Evolutionary conservation across 2,329 filamentous ascomycete species (phyloP), one percentile per base, ranked within the genome.

Genomic region (Capronia coronata): DNA sequence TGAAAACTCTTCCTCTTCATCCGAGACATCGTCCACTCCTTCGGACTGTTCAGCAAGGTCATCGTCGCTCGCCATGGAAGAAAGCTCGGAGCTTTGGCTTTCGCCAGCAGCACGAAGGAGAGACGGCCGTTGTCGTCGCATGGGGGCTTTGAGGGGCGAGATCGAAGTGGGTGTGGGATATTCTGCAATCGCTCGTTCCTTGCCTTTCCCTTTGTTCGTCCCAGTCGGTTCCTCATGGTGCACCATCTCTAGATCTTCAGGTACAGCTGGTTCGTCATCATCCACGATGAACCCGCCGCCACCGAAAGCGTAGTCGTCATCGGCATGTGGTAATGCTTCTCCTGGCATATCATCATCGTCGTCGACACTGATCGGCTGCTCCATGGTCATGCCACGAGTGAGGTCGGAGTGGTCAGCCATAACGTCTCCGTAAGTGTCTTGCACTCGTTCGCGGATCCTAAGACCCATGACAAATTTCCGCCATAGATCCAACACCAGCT

Each of bases 381-480:
- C 54, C 23, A 23, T 53, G 14, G 25, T 53, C 21, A 32, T 41
- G 16, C 54, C 53, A 21, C 21, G n/a, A 2, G 39, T 18, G 18
- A 41, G 13, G 4, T 30, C 42, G 8, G 34, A 45, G n/a, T 6
- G 18, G 29, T 29, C 19, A 9, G 56, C 48, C 10, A 48, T 70
- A 30, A 68, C 65, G 43, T 82, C 76, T 1, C 85, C 86, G 64
- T 94, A 94, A 53, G 94, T 86, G 47, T 82, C 76, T 34, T 75
- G 75, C 34, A 94, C 83, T 42, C 88, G 77, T 64, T 93, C 78
- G 16, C 87, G 76, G 49, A 97, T 93, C 2, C 88, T 77, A 68
- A 96, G 64, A 0, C 90, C 90, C 74, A 90, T 86, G 11, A 94
- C 68, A 59, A 96, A 87, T 66, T 86, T 94, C 49, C 86, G 79